Evolutionary conservation across 1,139 yeast genomes (phyloP), one percentile per base, ranked within the genome.

Genomic region (Candida tropicalis): DNA sequence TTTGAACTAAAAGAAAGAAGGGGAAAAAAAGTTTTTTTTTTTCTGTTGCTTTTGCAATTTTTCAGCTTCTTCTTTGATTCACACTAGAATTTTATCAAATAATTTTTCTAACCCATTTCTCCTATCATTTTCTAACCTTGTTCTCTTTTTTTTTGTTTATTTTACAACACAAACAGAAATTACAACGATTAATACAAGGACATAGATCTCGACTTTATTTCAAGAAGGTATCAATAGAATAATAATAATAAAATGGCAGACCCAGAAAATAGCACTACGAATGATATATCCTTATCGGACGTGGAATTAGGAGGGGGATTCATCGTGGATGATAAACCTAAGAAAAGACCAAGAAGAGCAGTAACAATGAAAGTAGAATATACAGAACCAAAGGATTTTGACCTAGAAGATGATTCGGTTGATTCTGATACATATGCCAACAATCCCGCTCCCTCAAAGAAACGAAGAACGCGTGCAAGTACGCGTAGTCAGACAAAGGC

Each of bases 261-360:
- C 6, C 24, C 43, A 28, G 33, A 38, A 44, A 41, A 17, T 29
- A 26, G 20, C 10, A 4, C 17, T 27, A 13, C 39, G 23, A 33
- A 33, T 3, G 18, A 28, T 20, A 29, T 16, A 5, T 41, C 47
- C 4, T 48, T 42, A 11, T 44, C 49, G 7, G 53, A 43, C 12
- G 47, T 53, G 3, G 55, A 48, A 23, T n/a, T 36, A 11, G 70
- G 57, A 4, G 79, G 79, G 2, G 80, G 80, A 11, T 75, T 75
- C 50, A 55, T 75, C 6, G 59, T 60, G 4, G 64, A 70, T 47
- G 79, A 75, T 50, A 65, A 69, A 4, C 39, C 41, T 36, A 58
- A 43, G 12, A 41, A 17, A 17, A 49, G 58, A 47, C 46, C 61
- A n/a, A 53, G 53, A 31, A 53, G 63, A 31, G 37, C 47, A 15